These are phyloP conservation scores for Scleromitrula shiraiana DNA, from an alignment of 2,329 filamentous ascomycete species.

Conservation along the genomic window DNA sequence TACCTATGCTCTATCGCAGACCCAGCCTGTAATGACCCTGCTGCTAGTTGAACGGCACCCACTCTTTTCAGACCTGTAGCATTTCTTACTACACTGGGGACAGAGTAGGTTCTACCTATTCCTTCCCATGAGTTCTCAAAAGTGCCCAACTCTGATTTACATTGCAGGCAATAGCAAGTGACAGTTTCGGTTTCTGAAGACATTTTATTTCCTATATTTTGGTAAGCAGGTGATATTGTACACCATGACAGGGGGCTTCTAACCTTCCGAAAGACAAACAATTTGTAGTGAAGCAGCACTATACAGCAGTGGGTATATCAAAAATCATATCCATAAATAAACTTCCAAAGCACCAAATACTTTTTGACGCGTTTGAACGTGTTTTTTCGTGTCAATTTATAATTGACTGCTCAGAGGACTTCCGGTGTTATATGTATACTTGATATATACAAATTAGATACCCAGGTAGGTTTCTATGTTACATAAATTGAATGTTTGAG, in stretches of 20 bases:
- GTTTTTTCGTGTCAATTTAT: slow-evolving; percentile 1
- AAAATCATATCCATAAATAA: too few relatives aligned
- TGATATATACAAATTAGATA: not conserved
- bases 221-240: not conserved
- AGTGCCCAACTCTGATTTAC: slow-evolving; percentile 21
- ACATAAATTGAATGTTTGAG: too few relatives aligned
- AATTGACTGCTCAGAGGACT: not conserved
- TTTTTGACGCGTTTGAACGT: not conserved
- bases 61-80: slow-evolving; percentile 19
- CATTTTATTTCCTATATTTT: not conserved
- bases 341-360: too few relatives aligned
- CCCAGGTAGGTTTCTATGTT: not conserved
- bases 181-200: not conserved
- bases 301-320: not conserved
- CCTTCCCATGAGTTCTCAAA: slow-evolving; percentile 28
- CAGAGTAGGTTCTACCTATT: slow-evolving; percentile 28
- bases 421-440: not conserved
- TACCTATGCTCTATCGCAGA: slow-evolving; percentile 25
- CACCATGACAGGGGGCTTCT: not conserved
- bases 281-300: not conserved
- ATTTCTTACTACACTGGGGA: slow-evolving; percentile 19
- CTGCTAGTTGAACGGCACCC: slow-evolving; percentile 20
- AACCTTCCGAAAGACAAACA: not conserved
- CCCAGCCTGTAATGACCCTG: slow-evolving; percentile 16
- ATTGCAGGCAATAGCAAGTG: slow-evolving; percentile 21